Evolutionary conservation across 2,329 filamentous ascomycete species (phyloP), one percentile per base, ranked within the genome.

Genomic region (Fusarium continuum): DNA sequence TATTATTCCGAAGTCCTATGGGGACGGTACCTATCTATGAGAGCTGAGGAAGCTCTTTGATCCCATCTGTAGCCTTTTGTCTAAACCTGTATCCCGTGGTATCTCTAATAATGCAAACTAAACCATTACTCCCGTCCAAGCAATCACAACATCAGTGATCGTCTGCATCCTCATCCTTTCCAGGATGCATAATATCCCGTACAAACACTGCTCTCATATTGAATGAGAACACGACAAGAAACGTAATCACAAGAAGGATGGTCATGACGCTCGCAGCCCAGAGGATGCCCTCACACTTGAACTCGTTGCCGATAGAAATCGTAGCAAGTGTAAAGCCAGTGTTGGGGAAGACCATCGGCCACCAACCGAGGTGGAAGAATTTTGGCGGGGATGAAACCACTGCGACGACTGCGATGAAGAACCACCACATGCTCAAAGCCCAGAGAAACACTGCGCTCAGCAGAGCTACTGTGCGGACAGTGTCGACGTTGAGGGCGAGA

Each of bases 331-430:
- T 82, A 67, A 87, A 87, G 5, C 85, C 85, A 0, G 82, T 83
- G 72, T 88, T 88, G 39, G 85, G 85, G 72, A 88, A 88, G 9
- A 87, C 83, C 72, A 85, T 82, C 0, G 86, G 85, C 83, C 85
- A 90, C 85, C 85, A 89, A 1, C 84, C 85, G 3, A 89, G 77
- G 59, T 86, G 83, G 64, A 87, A 87, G 70, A 79, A 80, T 66
- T 82, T 78, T 5, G 78, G 80, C 10, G 77, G 70, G 65, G 74
- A 71, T 14, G 76, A 56, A n/a, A 71, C 48, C 14, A 78, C 70
- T 20, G 76, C 74, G 5, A 79, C 62, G 7, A 68, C 62, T 2
- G 73, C 76, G 39, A 79, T 76, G 23, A 72, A 78, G 71, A 85
- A 87, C 82, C 83, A 85, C 83, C 86, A 88, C 13, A 82, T 70